These are phyloP conservation scores for Musa balbisiana DNA, from an alignment of 202 grass and related monocot genomes.

Conservation along the genomic window DNA sequence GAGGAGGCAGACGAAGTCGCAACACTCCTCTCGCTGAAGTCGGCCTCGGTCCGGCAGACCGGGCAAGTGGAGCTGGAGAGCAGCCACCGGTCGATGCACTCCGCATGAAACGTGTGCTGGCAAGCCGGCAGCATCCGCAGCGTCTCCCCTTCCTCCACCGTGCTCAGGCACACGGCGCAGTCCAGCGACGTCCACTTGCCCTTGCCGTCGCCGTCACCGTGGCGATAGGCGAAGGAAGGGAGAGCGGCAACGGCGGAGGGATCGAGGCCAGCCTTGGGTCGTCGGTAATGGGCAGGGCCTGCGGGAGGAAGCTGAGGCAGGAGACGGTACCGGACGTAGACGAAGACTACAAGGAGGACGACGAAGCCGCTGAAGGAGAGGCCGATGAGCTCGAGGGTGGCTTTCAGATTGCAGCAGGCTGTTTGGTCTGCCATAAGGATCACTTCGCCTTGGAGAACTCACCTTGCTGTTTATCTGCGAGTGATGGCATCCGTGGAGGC, in stretches of 20 bases:
- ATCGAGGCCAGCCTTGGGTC: conserved; percentile 39
- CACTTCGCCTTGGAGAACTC: not conserved
- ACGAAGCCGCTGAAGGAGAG: conserved; percentile 31
- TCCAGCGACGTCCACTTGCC: conserved; percentile 39
- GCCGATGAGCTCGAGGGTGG: conserved; percentile 29
- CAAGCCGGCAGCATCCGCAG: conserved; percentile 42
- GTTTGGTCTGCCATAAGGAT: not conserved
- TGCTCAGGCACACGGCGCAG: conserved; percentile 54
- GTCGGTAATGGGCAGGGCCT: conserved; percentile 14
- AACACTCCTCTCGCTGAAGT: conserved; percentile 19
- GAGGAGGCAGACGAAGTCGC: conserved; percentile 15
- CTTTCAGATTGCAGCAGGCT: conserved; percentile 30
- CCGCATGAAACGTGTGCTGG: conserved; percentile 42
- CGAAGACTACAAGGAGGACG: conserved; percentile 35
- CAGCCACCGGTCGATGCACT: conserved; percentile 49
- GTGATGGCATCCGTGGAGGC: too few species aligned
- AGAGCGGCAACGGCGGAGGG: conserved; percentile 39
- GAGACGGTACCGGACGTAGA: conserved; percentile 35
- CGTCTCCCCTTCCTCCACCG: conserved; percentile 31
- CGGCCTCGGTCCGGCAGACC: conserved; percentile 45
- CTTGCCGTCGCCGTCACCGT: not conserved
- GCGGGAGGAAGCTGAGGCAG: conserved; percentile 5
- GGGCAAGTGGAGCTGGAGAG: conserved; percentile 50
- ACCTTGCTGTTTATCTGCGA: not conserved
- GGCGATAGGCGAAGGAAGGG: conserved; percentile 45